Evolutionary conservation across 805 yeast genomes (phyloP).

Genomic region (Starmerella kuoi): DNA sequence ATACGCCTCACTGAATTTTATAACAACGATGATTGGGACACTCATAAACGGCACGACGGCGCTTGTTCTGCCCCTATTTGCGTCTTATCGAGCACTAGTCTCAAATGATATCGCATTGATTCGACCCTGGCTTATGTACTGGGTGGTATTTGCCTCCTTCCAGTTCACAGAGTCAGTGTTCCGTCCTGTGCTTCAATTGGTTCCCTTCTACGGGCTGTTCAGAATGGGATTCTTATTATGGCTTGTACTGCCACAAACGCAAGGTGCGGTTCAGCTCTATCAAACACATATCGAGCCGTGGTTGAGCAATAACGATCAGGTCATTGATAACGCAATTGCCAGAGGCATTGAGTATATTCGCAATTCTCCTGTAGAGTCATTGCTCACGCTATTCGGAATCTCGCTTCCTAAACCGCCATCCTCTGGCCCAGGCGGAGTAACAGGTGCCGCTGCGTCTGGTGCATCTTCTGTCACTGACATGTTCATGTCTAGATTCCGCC

Average conservation of each 20-base stretch:
- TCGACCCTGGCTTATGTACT: slow-evolving; percentile 44
- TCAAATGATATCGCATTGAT: slow-evolving; percentile 31
- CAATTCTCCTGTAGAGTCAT: slow-evolving; percentile 7
- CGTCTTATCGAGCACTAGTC: slow-evolving; percentile 48
- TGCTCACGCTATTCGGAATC: slow-evolving; percentile 19
- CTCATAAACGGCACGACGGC: slow-evolving; percentile 12
- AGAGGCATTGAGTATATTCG: slow-evolving; percentile 12
- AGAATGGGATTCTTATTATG: slow-evolving; percentile 42
- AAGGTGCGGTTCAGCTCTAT: slow-evolving; percentile 37
- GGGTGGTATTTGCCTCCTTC: slow-evolving; percentile 48
- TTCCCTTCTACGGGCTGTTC: slow-evolving; percentile 46
- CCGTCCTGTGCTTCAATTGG: slow-evolving; percentile 34
- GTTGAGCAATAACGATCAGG: slow-evolving; percentile 29
- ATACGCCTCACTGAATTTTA: no score
- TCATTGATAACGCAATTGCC: slow-evolving; percentile 27
- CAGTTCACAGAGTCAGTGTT: slow-evolving; percentile 33
- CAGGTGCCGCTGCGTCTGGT: background rate
- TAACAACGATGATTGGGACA: slow-evolving; percentile 17
- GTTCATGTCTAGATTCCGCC: slow-evolving; percentile 24
- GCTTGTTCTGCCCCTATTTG: slow-evolving; percentile 45
- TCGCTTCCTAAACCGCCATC: slow-evolving; percentile 11
- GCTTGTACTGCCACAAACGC: slow-evolving; percentile 45
- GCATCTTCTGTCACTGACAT: slow-evolving; percentile 12
- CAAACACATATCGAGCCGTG: slow-evolving; percentile 32
- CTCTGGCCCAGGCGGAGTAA: slow-evolving; percentile 3